Evolutionary conservation across 192 early-diverging fungal species (phyloP).

Genomic region (Podila horticola): DNA sequence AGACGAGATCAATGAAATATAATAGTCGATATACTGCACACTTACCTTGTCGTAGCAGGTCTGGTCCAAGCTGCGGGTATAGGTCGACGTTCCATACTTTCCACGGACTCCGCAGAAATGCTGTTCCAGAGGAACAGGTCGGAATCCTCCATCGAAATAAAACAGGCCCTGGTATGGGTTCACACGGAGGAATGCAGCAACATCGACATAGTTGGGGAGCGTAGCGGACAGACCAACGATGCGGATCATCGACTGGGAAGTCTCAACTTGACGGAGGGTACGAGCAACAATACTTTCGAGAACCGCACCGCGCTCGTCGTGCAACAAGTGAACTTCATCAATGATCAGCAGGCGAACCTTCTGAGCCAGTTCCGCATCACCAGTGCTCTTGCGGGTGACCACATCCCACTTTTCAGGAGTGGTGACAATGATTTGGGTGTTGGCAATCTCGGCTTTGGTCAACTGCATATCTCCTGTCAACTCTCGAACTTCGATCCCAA

Average conservation of each 20-base stretch:
- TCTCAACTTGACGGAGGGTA: constrained; percentile 90
- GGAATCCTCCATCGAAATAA: constrained; percentile 95
- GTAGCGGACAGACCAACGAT: constrained; percentile 98
- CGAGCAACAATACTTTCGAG: constrained; percentile 96
- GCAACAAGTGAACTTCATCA: constrained; percentile 97
- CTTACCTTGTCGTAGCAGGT: constrained; percentile 87
- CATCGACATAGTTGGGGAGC: constrained; percentile 97
- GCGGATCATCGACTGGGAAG: constrained; percentile 94
- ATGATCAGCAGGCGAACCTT: constrained; percentile 95
- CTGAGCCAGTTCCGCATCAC: constrained; percentile 92
- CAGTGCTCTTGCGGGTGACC: constrained; percentile 94
- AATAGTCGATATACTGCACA: constrained; percentile 1
- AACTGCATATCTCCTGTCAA: constrained; percentile 99
- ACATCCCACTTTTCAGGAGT: constrained; percentile 99
- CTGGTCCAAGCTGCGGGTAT: constrained; percentile 77
- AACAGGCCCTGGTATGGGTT: constrained; percentile 95
- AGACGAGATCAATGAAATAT: constrained; percentile 17
- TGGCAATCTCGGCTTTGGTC: constrained; percentile 91
- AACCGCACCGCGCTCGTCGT: constrained; percentile 96
- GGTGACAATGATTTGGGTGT: constrained; percentile 98
- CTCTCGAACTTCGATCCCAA: constrained; percentile 90
- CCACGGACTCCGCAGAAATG: constrained; percentile 95
- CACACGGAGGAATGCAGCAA: constrained; percentile 91
- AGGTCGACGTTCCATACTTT: constrained; percentile 76
- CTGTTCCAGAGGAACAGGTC: constrained; percentile 96